Evolutionary conservation across 2,329 filamentous ascomycete species (phyloP), one percentile per base, ranked within the genome.

Genomic region (Hypoxylon sp.): DNA sequence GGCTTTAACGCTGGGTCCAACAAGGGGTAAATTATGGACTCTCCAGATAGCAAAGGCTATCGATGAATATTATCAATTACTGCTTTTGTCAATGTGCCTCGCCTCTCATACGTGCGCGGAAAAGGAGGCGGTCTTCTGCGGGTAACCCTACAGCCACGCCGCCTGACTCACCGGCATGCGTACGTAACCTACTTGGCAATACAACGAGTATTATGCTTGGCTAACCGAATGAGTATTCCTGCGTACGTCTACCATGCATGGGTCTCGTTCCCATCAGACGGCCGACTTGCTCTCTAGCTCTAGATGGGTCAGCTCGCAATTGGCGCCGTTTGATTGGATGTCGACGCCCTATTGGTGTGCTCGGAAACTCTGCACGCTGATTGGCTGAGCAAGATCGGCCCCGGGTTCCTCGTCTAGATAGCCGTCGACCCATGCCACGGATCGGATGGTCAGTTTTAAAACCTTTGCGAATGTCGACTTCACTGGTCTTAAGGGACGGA

Each of bases 361-460:
- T 63, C 60, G 53, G 57, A 63, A 63, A 63, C 46, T 18, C 50
- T 45, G 48, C 5, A 26, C 11, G 45, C 46, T 54, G 51, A 65
- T 65, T 65, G 60, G 62, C 13, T 43, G n/a, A 27, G 20, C 20
- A 20, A 38, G 10, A 3, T n/a, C 24, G 17, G 11, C 7, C 18
- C 11, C 11, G 7, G 26, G 4, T 11, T 10, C 27, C 3, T 21
- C 31, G 15, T 3, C 24, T 7, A 13, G 11, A 13, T 21, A n/a
- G 3, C 3, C 17, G 3, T 17, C n/a, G 15, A 8, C 3, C n/a
- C 5, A 15, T 27, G 8, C 26, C n/a, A 6, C 17, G 20, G 26
- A 33, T 40, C 26, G 20, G 17, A 35, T 11, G 31, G 18, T 27
- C 17, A 20, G 2, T 18, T 41, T 26, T 17, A 35, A 35, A 2